A percentile compares a stretch with the other conserved stretches of the same genome.
phyloP scores from a whole-genome alignment of 805 yeast genomes.

The Yarrowia sp. region DNA sequence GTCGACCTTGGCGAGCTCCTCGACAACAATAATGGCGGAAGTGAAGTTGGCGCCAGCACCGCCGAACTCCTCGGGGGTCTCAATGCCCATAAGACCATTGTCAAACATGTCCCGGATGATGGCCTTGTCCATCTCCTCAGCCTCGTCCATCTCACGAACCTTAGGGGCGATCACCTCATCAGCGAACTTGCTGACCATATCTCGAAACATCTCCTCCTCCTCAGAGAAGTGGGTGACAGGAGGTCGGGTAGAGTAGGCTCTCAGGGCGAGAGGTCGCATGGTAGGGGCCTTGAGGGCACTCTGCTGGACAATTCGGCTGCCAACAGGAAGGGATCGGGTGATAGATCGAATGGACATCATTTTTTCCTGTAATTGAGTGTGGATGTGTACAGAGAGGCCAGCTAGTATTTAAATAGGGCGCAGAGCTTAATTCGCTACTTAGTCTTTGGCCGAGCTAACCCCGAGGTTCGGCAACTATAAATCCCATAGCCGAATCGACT shows the following conservation, averaged over 20 bases:
- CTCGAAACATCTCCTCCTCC: conserved; percentile 45
- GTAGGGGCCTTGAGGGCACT: conserved; percentile 10
- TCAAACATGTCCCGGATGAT: conserved; percentile 41
- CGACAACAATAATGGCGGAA: conserved; percentile 46
- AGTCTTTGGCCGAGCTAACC: conserved; percentile 18
- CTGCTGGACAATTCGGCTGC: conserved; percentile 17
- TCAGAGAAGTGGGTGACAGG: conserved; percentile 38
- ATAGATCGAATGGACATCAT: conserved; percentile 20
- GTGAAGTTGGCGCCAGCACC: conserved; percentile 49
- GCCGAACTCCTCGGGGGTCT: conserved; percentile 48
- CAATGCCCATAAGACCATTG: conserved; percentile 47
- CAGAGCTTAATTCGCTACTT: not conserved
- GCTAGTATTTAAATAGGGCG: conserved; percentile 17
- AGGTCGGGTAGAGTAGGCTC: conserved; percentile 24
- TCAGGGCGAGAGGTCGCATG: conserved; percentile 8
- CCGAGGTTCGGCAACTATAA: conserved; percentile 26
- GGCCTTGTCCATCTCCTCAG: conserved; percentile 40
- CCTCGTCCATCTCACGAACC: conserved; percentile 44
- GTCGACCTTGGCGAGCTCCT: conserved; percentile 47
- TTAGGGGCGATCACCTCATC: conserved; percentile 43
- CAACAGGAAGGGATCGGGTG: conserved; percentile 18
- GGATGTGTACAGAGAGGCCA: not conserved
- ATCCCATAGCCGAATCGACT: conserved; percentile 14
- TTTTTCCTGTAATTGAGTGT: conserved; percentile 4
- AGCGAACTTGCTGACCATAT: conserved; percentile 43